These are phyloP conservation scores for Bidens hawaiensis DNA, from an alignment of 140 eudicot species.

Conservation along the genomic window DNA sequence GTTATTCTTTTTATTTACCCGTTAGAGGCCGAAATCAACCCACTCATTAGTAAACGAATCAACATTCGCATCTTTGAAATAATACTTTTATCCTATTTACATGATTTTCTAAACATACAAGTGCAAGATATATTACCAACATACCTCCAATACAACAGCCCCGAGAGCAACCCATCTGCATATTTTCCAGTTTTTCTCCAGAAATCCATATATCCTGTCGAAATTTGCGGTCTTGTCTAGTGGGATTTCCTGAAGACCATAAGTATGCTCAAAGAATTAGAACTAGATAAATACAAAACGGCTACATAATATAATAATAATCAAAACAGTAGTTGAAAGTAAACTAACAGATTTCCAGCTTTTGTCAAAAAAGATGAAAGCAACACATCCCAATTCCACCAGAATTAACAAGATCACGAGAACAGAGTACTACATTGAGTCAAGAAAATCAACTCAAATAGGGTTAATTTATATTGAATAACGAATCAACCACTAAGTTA, in stretches of 20 bases:
- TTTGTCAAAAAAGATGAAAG: constrained; percentile 80
- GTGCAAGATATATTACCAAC: background rate
- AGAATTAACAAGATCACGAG: constrained; percentile 66
- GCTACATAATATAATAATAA: background rate
- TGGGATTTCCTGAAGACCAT: constrained; percentile 68
- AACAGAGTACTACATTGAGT: constrained; percentile 56
- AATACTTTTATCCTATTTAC: background rate
- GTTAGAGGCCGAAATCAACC: background rate
- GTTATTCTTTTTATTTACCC: background rate
- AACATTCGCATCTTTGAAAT: background rate
- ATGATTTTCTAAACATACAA: background rate
- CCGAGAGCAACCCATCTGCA: constrained; percentile 96
- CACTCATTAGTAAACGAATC: background rate
- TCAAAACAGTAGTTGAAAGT: background rate
- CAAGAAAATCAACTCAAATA: constrained; percentile 44
- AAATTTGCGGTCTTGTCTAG: constrained; percentile 82
- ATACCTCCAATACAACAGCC: constrained; percentile 75
- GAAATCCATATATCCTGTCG: constrained; percentile 62
- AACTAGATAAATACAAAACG: background rate
- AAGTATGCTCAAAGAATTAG: constrained; percentile 1
- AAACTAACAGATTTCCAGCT: constrained; percentile 80
- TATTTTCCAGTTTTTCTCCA: constrained; percentile 69
- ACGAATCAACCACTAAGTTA: background rate
- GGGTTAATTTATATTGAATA: background rate
- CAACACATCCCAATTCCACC: constrained; percentile 73